A percentile compares a stretch with the other conserved stretches of the same genome.
Evolutionary conservation across 306 rosid genomes (phyloP).

Genomic region (Cucurbita ficifolia): DNA sequence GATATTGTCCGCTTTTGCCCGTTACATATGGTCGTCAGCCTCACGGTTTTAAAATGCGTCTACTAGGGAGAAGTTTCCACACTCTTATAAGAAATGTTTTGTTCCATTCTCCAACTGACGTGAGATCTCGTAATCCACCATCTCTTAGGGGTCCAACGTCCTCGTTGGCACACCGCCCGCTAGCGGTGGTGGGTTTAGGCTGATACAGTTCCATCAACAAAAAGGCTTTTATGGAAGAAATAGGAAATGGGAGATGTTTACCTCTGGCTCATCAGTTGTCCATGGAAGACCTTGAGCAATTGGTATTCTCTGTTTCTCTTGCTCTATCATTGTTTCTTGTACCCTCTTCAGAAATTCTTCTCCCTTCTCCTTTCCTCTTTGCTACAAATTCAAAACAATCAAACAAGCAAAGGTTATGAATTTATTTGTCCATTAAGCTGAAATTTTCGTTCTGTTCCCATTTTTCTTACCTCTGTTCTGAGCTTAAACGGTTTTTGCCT

Average conservation of each 20-base stretch:
- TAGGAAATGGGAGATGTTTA: slow-evolving; percentile 6
- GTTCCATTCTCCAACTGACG: no score
- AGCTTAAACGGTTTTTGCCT: slow-evolving; percentile 76
- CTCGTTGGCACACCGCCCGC: no score
- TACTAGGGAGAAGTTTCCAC: no score
- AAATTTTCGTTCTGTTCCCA: background rate
- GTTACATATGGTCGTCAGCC: no score
- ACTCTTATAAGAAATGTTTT: no score
- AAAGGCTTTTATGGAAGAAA: no score
- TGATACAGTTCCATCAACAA: no score
- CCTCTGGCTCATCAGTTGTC: slow-evolving; percentile 98
- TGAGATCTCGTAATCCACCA: no score
- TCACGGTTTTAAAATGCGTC: no score
- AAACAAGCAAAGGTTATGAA: background rate
- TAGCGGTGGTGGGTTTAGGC: no score
- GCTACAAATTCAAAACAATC: slow-evolving; percentile 30
- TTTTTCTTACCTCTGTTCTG: slow-evolving; percentile 60
- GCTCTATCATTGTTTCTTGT: slow-evolving; percentile 49
- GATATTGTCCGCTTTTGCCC: no score
- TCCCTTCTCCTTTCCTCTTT: slow-evolving; percentile 76
- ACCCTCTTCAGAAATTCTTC: slow-evolving; percentile 68
- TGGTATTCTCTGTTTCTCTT: slow-evolving; percentile 68
- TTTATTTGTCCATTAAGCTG: background rate
- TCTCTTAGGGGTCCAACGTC: no score
- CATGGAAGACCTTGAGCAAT: slow-evolving; percentile 93